These are phyloP conservation scores for Quercus tomentella DNA, from an alignment of 331 rosid species.

Conservation along the genomic window DNA sequence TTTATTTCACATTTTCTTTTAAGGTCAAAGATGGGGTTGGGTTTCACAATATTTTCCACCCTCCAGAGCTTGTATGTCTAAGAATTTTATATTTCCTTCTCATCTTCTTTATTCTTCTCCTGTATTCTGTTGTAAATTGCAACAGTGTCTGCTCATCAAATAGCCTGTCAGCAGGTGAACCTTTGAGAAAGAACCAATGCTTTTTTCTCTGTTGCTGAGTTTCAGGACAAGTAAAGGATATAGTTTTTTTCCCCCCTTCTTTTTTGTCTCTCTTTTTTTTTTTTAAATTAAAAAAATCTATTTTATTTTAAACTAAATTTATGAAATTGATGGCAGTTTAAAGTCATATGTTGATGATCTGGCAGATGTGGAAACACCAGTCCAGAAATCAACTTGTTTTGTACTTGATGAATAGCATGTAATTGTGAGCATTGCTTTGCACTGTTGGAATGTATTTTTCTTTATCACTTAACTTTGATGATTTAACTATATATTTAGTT, in stretches of 20 bases:
- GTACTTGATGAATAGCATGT: background rate
- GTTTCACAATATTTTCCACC: background rate
- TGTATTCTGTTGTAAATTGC: background rate
- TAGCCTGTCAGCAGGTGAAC: background rate
- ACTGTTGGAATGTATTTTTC: background rate
- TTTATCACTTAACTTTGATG: background rate
- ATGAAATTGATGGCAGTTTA: background rate
- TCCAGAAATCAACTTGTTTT: background rate
- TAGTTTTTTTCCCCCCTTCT: background rate
- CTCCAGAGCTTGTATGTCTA: background rate
- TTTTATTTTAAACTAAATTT: background rate
- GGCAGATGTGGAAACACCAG: background rate
- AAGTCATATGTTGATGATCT: background rate
- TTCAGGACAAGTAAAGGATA: background rate
- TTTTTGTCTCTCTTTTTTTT: background rate
- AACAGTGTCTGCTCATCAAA: background rate
- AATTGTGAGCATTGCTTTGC: background rate
- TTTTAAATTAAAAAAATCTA: too few species aligned
- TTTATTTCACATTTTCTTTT: background rate
- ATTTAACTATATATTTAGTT: background rate
- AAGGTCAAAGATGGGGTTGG: background rate
- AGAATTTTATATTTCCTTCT: background rate
- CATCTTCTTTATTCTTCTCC: background rate
- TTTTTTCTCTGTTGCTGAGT: background rate
- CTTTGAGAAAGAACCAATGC: background rate